Base-by-base conservation (phyloP, 2,329 filamentous ascomycete genomes). In the Stagonosporopsis chrysanthemi region DNA sequence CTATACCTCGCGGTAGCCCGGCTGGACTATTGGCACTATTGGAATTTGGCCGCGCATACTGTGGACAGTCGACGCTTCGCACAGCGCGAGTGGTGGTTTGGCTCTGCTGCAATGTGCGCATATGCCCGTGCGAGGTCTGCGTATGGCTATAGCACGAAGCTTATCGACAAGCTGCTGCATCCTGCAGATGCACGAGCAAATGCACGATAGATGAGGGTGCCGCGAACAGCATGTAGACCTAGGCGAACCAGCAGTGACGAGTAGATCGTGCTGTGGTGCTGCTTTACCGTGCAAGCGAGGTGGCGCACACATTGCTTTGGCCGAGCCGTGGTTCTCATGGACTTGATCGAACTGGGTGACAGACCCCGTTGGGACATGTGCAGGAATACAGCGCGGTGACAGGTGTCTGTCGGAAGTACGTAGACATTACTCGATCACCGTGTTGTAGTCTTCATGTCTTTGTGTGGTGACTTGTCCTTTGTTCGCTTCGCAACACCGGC, bases 141-240 rank as follows among this genome's bases (percentile, higher is more conserved):
- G 6, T 50, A 56, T 41, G 45, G 17, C 35, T 22, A 41, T 40
- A 50, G 24, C 22, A 28, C 38, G 28, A 45, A 50, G 46, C 23
- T 44, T 51, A 43, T 51, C 41, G 41, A 46, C 42, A 52, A 12
- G 47, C 36, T 41, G 46, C 36, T 45, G 45, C 52, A 50, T 45
- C 35, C 43, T 49, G 52, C 52, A 50, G 17, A 45, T 45, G 52
- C 52, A 50, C 35, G 33, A 50, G 52, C 52, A 50, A n/a, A 56
- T 50, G 52, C 52, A 50, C 35, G 33, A 50, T 50, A 41, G 41
- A 40, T 44, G 39, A 44, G 23, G 12, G 36, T 38, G 28, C 19
- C 39, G 45, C 38, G 29, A 38, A 38, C 36, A 17, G 31, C 33
- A 42, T 9, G 22, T 26, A 26, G 19, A 42, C 14, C 22, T 26